A percentile compares a stretch with the other conserved stretches of the same genome.
These are phyloP conservation scores for Tricholoma sp. DNA, from an alignment of 768 basidiomycete genomes.

Conservation along the genomic window DNA sequence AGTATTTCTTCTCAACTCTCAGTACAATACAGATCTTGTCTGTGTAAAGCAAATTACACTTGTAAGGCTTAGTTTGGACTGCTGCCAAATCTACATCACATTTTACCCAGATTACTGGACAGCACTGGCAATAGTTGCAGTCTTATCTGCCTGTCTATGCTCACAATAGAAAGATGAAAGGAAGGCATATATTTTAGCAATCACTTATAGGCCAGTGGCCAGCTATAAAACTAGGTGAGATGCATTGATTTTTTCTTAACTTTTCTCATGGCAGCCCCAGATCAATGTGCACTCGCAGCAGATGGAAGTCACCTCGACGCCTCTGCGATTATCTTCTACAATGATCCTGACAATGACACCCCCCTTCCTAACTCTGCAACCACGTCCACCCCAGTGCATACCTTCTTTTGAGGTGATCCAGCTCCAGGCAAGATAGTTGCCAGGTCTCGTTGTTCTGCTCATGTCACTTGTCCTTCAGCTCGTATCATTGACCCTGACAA, in stretches of 20 bases:
- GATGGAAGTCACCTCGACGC: background rate
- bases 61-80: background rate
- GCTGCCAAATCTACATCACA: background rate
- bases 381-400: background rate
- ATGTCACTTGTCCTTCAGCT: background rate
- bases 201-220: background rate
- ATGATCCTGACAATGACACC: background rate
- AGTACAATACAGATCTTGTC: background rate
- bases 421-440: background rate
- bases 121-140: background rate
- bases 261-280: background rate
- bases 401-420: background rate
- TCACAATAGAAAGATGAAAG: background rate
- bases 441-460: background rate
- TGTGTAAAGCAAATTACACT: background rate
- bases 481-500: background rate
- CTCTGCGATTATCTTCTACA: background rate
- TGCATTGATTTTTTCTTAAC: background rate
- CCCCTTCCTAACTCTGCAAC: background rate
- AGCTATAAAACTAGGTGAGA: background rate
- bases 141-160: background rate
- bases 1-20: no score
- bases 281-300: background rate
- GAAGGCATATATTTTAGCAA: background rate
- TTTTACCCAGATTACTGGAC: background rate